phyloP scores from a whole-genome alignment of 139 green algal species.

The Chlorella ohadii region DNA sequence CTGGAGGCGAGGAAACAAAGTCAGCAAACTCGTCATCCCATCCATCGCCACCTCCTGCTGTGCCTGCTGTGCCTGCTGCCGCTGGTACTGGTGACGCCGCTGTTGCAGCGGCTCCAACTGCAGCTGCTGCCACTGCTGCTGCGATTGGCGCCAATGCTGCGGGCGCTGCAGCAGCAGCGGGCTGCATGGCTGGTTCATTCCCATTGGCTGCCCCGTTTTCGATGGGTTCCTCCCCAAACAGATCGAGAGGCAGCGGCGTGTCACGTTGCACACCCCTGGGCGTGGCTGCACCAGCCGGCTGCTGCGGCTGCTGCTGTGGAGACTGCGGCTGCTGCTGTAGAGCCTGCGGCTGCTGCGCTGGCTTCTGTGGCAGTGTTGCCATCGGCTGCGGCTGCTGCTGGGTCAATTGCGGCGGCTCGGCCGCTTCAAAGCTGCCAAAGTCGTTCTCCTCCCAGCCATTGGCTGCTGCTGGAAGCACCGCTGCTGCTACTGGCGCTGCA shows the following conservation, averaged over 20 bases:
- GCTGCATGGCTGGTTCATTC: no score
- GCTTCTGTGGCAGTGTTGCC: neutral
- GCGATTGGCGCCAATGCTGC: no score
- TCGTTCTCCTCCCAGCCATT: neutral
- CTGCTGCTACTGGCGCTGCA: neutral
- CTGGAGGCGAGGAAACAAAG: no score
- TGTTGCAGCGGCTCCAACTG: no score
- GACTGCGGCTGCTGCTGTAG: neutral
- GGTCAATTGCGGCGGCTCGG: neutral
- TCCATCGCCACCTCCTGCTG: neutral
- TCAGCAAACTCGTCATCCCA: no score
- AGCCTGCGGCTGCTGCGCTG: neutral
- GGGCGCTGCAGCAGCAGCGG: no score
- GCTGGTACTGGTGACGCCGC: neutral
- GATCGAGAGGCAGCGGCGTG: neutral
- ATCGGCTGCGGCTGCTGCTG: neutral
- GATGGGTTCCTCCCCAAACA: constrained; percentile 5
- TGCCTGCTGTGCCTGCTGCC: neutral
- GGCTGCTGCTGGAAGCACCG: neutral
- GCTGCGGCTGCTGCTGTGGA: neutral
- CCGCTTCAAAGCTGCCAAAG: constrained; percentile 7
- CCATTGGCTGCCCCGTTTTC: no score
- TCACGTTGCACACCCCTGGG: neutral
- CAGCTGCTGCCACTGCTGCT: no score
- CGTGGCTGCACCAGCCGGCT: neutral